Evolutionary conservation across 192 early-diverging fungal species (phyloP), one percentile per base, ranked within the genome.

Genomic region (Pilobolus umbonatus): DNA sequence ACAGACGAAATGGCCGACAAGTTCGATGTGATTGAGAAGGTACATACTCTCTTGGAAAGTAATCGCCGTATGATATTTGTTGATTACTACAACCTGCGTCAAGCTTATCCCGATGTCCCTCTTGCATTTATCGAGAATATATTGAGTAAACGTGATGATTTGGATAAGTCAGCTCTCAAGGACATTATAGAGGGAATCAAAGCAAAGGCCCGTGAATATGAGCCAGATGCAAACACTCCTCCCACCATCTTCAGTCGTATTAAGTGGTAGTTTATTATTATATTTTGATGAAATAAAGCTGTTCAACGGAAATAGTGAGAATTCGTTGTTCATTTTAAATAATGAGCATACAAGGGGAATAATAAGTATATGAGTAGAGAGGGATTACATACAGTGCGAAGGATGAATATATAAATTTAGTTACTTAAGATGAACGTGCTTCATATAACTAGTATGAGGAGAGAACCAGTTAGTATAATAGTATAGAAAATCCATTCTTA

Each of bases 71-170:
- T 91, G 68, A 80, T 94, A 9, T 96, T 88, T 64, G 72, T 99
- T 58, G 92, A 98, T 72, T 98, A 94, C 68, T 96, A 94, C 57
- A 72, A 83, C 10, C 62, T 97, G 64, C 90, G 88, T 77, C 89
- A 93, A 57, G 77, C 86, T 60, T 99, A 89, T 73, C 91, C 92
- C 8, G 95, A 99, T 67, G 62, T 96, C 38, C 94, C 93, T 5
- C 60, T 96, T n/a, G 77, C 80, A 25, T 86, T 95, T 72, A 80
- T 98, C n/a, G 94, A 98, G 72, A 89, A 94, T 67, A 76, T 97
- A 29, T 69, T 98, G 49, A 65, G 72, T 39, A 89, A 85, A 68
- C 78, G 95, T 54, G 94, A 98, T 73, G 95, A 99, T 68, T 71
- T 98, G 65, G 92, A 97, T 42, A 87, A 87, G 68, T 75, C 82